Evolutionary conservation across 495 filamentous ascomycete species (phyloP).

Genomic region (Penicillium lagena): DNA sequence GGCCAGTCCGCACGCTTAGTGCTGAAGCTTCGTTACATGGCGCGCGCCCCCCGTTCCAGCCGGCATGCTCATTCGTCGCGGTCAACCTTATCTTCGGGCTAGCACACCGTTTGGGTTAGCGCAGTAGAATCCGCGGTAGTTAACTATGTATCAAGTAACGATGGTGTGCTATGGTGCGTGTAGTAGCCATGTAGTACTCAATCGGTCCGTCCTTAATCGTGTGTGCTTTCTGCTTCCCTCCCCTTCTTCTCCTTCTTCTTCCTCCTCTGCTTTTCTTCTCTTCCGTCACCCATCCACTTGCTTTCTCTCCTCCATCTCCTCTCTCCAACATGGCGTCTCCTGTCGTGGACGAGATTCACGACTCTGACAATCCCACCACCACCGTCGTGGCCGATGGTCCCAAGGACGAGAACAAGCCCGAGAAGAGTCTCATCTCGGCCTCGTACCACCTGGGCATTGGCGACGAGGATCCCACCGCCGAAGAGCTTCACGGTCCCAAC

Average conservation of each 20-base stretch:
- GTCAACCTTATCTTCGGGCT: too few species aligned
- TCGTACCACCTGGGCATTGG: conserved; percentile 5
- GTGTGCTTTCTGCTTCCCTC: neutral
- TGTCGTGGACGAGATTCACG: conserved; percentile 7
- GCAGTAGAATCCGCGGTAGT: too few species aligned
- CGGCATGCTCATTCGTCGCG: too few species aligned
- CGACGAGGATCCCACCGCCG: conserved; percentile 12
- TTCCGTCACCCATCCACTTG: neutral
- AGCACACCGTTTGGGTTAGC: too few species aligned
- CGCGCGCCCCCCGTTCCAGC: too few species aligned
- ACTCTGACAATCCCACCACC: neutral
- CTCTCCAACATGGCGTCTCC: conserved; percentile 4
- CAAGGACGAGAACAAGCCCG: conserved; percentile 1
- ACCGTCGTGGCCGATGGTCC: neutral
- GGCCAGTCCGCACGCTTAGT: too few species aligned
- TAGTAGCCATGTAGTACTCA: too few species aligned
- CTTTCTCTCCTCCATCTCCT: neutral
- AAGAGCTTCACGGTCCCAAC: conserved; percentile 7
- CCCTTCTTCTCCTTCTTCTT: neutral
- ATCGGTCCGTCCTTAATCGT: neutral
- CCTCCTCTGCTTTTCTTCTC: neutral
- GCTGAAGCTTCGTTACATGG: too few species aligned
- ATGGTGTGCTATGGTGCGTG: too few species aligned
- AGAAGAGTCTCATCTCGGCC: conserved; percentile 12
- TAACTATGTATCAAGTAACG: too few species aligned